Base-by-base conservation (phyloP, 768 basidiomycete genomes). In the Naganishia vaughanmartiniae region DNA sequence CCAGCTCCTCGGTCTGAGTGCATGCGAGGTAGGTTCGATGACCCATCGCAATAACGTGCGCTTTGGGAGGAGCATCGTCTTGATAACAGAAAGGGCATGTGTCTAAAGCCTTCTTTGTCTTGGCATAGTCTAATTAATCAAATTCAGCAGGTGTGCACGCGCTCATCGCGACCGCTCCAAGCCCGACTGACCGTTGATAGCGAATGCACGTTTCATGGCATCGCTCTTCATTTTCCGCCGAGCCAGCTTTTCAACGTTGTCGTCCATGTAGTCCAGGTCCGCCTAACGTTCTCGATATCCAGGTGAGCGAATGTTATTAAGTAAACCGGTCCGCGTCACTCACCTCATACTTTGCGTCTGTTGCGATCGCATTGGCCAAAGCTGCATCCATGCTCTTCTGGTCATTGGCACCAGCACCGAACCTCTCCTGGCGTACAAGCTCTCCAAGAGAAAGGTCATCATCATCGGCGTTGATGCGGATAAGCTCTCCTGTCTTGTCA, bases 181-280 rank as follows among this genome's bases (percentile, higher is more conserved):
- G 39, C 2, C 56, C 0, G 5, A 78, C 85, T 46, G 72, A 92
- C 93, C 94, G 70, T 97, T 87, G 73, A 99, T 91, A 15, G 96
- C 96, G 80, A 97, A 99, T 74, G 93, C 91, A 54, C 94, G 87
- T 80, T 93, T 98, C 89, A 96, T 92, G 26, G 90, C 92, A 76
- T 98, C 95, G 4, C 89, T 88, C 65, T 93, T 90, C 91, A 97
- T 93, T 82, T 95, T 98, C 81, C 92, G 89, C 68, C 94, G 84
- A 46, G 91, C 92, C 0, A 98, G 85, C 74, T 88, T 89, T 76
- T 95, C 95, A 0, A 93, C 93, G 78, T 97, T 95, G 73, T 98
- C 96, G 74, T 99, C 96, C 73, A 96, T 89, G 75, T 98, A 98
- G 55, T 97, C 96, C 36, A 94, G 83, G 75, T 94, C 87, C 73